Evolutionary conservation across 1,284 basidiomycete species (phyloP).

Genomic region (Sanghuangporus sanghuang): DNA sequence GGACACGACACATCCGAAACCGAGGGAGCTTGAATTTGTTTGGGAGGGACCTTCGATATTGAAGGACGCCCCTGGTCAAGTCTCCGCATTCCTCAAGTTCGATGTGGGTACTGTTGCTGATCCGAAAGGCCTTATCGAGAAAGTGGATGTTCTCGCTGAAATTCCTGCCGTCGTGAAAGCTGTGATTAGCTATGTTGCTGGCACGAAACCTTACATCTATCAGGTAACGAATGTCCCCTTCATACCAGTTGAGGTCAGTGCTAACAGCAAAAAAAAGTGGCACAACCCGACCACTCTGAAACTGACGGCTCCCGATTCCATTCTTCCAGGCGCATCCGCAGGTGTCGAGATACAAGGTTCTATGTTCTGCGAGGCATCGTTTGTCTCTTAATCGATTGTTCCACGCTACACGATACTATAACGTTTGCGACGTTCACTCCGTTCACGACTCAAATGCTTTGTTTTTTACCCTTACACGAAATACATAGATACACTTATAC

Average conservation of each 20-base stretch:
- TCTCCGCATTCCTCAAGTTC: constrained; percentile 51
- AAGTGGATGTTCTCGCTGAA: constrained; percentile 95
- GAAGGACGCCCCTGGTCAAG: constrained; percentile 44
- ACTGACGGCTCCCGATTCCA: constrained; percentile 57
- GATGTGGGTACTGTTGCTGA: constrained; percentile 50
- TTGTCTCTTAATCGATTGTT: constrained; percentile 59
- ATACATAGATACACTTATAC: background rate
- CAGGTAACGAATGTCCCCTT: constrained; percentile 49
- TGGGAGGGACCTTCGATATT: constrained; percentile 74
- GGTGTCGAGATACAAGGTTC: constrained; percentile 62
- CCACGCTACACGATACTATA: constrained; percentile 15
- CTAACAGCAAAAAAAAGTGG: constrained; percentile 55
- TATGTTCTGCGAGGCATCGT: constrained; percentile 87
- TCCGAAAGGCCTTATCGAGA: constrained; percentile 85
- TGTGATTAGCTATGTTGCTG: constrained; percentile 86
- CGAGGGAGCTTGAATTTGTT: constrained; percentile 65
- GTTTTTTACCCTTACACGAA: background rate
- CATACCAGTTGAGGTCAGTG: too few relatives aligned
- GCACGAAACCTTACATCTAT: constrained; percentile 91
- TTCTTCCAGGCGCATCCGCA: constrained; percentile 39
- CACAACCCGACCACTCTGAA: constrained; percentile 69
- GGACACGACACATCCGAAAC: constrained; percentile 82
- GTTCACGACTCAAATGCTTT: background rate
- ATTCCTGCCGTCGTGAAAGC: constrained; percentile 90
- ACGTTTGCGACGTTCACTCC: background rate